Evolutionary conservation across 2,329 filamentous ascomycete genomes (phyloP), one percentile per base, ranked within the genome.

Genomic region (Colletotrichum sp.): DNA sequence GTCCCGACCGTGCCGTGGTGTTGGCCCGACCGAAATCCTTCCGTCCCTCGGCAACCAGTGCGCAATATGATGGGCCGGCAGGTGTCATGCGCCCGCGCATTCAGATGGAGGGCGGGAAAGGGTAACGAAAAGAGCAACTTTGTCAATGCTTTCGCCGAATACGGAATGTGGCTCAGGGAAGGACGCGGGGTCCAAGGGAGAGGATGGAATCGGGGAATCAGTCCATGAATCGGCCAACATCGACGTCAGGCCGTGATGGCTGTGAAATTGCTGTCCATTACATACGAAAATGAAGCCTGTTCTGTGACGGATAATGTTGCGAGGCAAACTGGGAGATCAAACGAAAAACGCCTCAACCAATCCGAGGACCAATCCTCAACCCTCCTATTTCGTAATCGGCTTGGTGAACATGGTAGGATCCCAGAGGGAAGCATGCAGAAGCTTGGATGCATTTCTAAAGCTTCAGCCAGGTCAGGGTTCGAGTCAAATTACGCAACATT

Each of bases 311-410:
- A 21, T 5, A 8, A 13, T 59, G 52, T 73, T 76, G 28, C 70
- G 21, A 60, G 6, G 32, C 39, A 63, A 13, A 30, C 3, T 18
- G 36, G 12, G 24, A 68, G 15, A 69, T 74, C 64, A 69, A 65
- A 76, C 65, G 70, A 30, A 30, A 13, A 24, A 16, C 24, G 59
- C 64, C 26, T 69, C 70, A 74, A 30, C 68, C 68, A 71, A 28
- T 28, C 12, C 13, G 15, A 6, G 59, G 34, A 26, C 34, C 49
- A 13, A 8, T 4, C 28, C 1, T 10, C 15, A 13, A 26, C 49
- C 68, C 34, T 60, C 16, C 70, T 8, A 39, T 4, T 36, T 76
- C 70, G 73, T 73, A 62, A 49, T 73, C 73, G 73, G 64, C 21
- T 60, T 21, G 6, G 15, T 21, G n/a, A 28, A 62, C 34, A 52